Conservation (phyloP, 2,329 filamentous ascomycete species). For the Colletotrichum lini region DNA sequence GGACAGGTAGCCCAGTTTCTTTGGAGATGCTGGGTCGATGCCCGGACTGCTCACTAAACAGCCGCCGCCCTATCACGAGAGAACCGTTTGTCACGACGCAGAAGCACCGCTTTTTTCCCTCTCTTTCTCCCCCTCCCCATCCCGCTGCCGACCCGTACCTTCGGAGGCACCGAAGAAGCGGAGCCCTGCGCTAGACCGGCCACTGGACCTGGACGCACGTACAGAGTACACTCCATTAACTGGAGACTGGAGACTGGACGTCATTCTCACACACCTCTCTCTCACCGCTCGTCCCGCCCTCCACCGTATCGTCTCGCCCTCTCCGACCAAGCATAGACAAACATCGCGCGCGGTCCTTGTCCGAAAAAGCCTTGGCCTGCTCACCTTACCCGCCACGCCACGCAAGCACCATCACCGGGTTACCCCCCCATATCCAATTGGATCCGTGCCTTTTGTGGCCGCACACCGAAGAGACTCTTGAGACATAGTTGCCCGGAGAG, state of each 20-base stretch:
- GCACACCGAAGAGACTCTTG: conserved; percentile 7
- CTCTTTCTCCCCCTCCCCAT: background rate
- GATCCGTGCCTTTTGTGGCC: conserved; percentile 14
- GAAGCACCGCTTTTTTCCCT: background rate
- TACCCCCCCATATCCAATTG: conserved; percentile 31
- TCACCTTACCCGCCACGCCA: conserved; percentile 36
- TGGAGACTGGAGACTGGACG: background rate
- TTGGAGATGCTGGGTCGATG: background rate
- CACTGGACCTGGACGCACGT: conserved; percentile 12
- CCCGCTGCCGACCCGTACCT: conserved; percentile 1
- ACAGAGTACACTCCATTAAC: background rate
- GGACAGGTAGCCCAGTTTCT: background rate
- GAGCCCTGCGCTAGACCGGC: conserved; percentile 31
- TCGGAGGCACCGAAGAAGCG: conserved; percentile 40
- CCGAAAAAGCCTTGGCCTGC: conserved; percentile 31
- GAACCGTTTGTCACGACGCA: conserved; percentile 24
- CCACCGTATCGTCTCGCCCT: background rate
- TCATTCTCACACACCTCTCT: background rate
- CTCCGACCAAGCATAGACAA: background rate
- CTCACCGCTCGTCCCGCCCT: conserved; percentile 5
- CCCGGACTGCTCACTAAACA: background rate
- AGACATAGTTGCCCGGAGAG: background rate
- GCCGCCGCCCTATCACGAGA: conserved; percentile 27
- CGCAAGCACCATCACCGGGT: too few relatives aligned
- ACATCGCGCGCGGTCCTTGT: conserved; percentile 23